Conservation (phyloP, 306 rosid species). For the Ochetophila trinervis region DNA sequence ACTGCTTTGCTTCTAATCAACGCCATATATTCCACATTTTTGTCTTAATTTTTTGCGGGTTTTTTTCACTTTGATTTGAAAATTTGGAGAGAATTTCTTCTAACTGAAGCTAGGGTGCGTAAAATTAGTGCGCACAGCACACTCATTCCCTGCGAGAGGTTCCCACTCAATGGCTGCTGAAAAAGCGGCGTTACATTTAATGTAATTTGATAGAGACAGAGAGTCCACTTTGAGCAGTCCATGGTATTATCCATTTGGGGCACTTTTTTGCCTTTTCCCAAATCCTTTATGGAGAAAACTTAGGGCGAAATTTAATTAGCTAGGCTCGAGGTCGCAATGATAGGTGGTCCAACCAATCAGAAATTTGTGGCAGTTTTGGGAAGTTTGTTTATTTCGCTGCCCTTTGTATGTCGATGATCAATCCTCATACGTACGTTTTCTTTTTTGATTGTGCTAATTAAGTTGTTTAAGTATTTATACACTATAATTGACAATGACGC, state of each 20-base stretch:
- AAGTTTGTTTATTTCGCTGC: too few relatives aligned
- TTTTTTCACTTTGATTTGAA: too few relatives aligned
- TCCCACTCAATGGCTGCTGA: slow-evolving; percentile 11
- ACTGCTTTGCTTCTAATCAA: slow-evolving; percentile 18
- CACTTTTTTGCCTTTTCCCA: neutral
- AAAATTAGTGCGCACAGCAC: slow-evolving; percentile 24
- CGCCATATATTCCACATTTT: neutral
- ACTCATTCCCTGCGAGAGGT: slow-evolving; percentile 4
- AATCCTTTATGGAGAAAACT: too few relatives aligned
- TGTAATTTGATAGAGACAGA: neutral
- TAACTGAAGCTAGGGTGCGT: slow-evolving; percentile 9
- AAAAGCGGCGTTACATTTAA: neutral
- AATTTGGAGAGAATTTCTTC: slow-evolving; percentile 15
- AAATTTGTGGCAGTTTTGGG: too few relatives aligned
- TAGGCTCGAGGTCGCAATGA: neutral
- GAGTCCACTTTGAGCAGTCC: neutral
- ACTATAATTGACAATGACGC: too few relatives aligned
- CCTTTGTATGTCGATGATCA: too few relatives aligned
- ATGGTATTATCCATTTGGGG: neutral
- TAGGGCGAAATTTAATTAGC: neutral
- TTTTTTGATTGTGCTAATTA: too few relatives aligned
- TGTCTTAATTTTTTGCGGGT: neutral
- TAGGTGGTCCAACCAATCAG: too few relatives aligned
- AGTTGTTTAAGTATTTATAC: too few relatives aligned
- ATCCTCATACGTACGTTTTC: too few relatives aligned